Evolutionary conservation across 2,329 filamentous ascomycete species (phyloP), one percentile per base, ranked within the genome.

Genomic region (Fusarium proliferatum): DNA sequence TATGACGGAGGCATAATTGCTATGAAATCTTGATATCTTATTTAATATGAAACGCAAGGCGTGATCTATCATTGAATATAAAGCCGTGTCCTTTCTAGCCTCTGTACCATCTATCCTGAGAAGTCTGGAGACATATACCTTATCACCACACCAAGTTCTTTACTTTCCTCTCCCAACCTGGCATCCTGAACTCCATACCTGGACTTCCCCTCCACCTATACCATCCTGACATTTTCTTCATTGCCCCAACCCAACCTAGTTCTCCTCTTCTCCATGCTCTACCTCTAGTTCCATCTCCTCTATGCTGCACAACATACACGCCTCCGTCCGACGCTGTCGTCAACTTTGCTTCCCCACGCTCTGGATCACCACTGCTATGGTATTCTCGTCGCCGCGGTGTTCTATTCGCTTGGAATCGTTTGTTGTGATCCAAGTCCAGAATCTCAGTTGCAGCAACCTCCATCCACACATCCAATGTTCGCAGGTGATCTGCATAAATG

Each of bases 401-500:
- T 69, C 77, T 23, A 17, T 49, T 42, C 43, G 68, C 71, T 7
- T 73, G 46, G 8, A 73, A 73, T n/a, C 61, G 58, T 12, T 17
- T 69, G 6, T 59, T 67, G 21, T 57, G 61, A 55, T 77, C 80
- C 67, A 64, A 76, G 49, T 78, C 75, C 5, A 78, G 62, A 15
- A 73, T 69, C 21, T 78, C 77, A 33, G 73, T 77, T 10, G 77
- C 77, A 4, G 79, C 77, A 7, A 85, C 81, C 68, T 86, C 85
- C 30, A 86, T 82, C 83, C 85, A 87, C 13, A 87, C 85, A 72
- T 86, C 82, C 41, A 81, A 77, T 48, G 79, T 83, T 46, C 86
- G 82, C 49, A 88, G 81, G 46, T 83, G 83, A 67, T 88, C 86
- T 13, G 85, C 82, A 72, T 88, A 86, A 61, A 88, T 86, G 61